Base-by-base conservation (phyloP, 148 eudicot genomes). In the Persicaria tinctoria region DNA sequence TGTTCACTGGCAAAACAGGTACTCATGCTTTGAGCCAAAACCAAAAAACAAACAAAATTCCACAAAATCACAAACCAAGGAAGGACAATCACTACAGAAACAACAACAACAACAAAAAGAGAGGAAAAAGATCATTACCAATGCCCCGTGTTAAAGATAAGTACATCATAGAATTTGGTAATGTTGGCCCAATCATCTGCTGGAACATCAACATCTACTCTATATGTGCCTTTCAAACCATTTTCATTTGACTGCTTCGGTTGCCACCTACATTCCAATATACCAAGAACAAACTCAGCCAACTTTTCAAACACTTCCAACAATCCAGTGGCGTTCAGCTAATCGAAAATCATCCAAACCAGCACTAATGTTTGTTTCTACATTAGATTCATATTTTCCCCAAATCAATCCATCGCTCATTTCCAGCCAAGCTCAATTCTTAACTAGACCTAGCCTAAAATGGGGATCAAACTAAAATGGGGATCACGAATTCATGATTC, bases 71-170 rank as follows among this genome's bases (percentile, higher is more conserved):
- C 70, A 64, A 64, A 47, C 27, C 73, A 47, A 17, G 54, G 54
- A 49, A 68, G 11, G 8, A 13, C 38, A 46, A 5, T 9, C 6
- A 41, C 50, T 68, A 7, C 18, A 68, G 38, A 12, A 41, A 41
- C 50, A 68, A 47, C 54, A 47, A 70, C 5, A 47, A 70, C 5
- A 70, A 16, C 7, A 46, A 10, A 13, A 46, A 51, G 72, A 70
- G 12, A 45, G 70, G 59, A 77, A 16, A 75, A 51, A 13, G 60
- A 70, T 63, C 64, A 55, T 83, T 83, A 90, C 98, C 98, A 95
- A 76, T 92, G 98, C 17, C 98, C 97, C 13, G 98, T 95, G 79
- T 95, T 95, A 76, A 89, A 90, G 73, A 95, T 79, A 56, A 95
- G 89, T 74, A 90, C 89, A 75, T 92, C 90, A 48, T 95, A 92